Base-by-base conservation (phyloP, 164 flowering plant species). In the Vitis vinifera region DNA sequence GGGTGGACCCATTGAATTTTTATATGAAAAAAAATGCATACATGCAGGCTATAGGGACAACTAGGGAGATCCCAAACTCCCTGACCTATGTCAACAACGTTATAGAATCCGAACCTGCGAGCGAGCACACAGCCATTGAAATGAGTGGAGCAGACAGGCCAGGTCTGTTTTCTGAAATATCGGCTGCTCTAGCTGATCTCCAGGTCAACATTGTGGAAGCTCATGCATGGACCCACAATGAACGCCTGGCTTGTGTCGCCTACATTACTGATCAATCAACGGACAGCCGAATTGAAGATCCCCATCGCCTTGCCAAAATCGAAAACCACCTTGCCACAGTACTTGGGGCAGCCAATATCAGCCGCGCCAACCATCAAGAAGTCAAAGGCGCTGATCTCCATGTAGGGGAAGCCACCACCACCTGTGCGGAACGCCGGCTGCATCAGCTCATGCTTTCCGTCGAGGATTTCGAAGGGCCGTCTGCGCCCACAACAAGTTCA, bases 171-270 rank as follows among this genome's bases (percentile, higher is more conserved):
- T 93, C 94, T 0, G 96, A 93, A 84, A 87, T 93, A 62, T 85
- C 87, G 1, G 96, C 98, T 0, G 90, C 82, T 3, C 74, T 93
- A 5, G 73, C 88, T 4, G 91, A 91, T 62, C 86, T 91, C 8
- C 76, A 80, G 10, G 88, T 91, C 83, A 88, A 87, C 70, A 66
- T 92, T 0, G 75, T 89, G 11, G 91, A 84, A 55, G 98, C 96
- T 4, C 89, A 88, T 13, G 89, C 88, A 0, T 93, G 98, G 98
- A 91, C 82, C 73, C 98, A 93, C 83, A 92, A 92, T 37, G 80
- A 75, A 1, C 71, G 85, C 9, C 51, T 88, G 2, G 96, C 96
- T 0, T 89, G 89, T 68, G 84, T 92, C 2, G 88, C 83, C 16
- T 76, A 86, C 75, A 78, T 92, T 15, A 79, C 88, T 0, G 91